Conservation (phyloP, 2,329 filamentous ascomycete species). For the Chaetoscypha palmicola region DNA sequence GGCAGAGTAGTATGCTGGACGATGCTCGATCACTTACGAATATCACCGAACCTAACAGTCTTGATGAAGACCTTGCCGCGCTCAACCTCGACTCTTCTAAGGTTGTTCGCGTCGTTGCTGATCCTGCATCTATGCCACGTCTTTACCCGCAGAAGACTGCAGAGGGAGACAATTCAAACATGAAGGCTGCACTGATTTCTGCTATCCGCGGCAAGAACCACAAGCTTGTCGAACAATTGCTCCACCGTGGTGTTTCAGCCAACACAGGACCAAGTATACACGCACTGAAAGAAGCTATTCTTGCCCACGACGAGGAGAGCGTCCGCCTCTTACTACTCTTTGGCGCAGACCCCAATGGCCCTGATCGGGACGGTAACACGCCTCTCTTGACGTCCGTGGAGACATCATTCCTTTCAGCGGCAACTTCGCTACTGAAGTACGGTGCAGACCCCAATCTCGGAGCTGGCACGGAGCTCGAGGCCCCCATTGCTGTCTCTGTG, state of each 20-base stretch:
- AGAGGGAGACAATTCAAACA: conserved; percentile 37
- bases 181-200: conserved; percentile 43
- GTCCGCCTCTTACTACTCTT: conserved; percentile 50
- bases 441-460: conserved; percentile 51
- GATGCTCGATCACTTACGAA: conserved; percentile 25
- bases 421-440: conserved; percentile 56
- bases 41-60: conserved; percentile 32
- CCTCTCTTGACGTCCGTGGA: conserved; percentile 47
- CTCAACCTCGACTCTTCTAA: conserved; percentile 38
- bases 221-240: conserved; percentile 48
- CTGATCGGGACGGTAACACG: conserved; percentile 42
- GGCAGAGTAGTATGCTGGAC: conserved; percentile 20
- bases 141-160: conserved; percentile 42
- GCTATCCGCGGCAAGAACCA: conserved; percentile 52
- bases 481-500: conserved; percentile 46
- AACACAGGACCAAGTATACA: conserved; percentile 41
- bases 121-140: conserved; percentile 44
- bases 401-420: conserved; percentile 48
- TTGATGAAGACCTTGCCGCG: conserved; percentile 32
- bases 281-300: conserved; percentile 46
- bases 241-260: conserved; percentile 50
- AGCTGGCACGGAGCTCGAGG: conserved; percentile 44
- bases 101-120: conserved; percentile 43
- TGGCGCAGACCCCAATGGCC: conserved; percentile 48
- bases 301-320: conserved; percentile 44